A percentile compares a stretch with the other conserved stretches of the same genome.
These are phyloP conservation scores for Polygonum aviculare DNA, from an alignment of 148 eudicot genomes.

Conservation along the genomic window DNA sequence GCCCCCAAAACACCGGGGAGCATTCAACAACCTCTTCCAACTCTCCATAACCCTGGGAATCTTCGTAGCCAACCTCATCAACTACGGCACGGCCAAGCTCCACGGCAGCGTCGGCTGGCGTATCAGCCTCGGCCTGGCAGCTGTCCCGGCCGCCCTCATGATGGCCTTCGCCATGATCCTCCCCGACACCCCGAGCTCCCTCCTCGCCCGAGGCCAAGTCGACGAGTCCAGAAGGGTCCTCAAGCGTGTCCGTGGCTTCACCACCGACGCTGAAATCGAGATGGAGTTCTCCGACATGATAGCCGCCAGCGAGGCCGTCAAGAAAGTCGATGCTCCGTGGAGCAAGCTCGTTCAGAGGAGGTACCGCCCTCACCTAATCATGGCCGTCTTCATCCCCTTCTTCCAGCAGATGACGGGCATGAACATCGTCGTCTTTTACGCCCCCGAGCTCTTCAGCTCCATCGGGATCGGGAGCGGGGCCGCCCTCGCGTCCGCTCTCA, in stretches of 20 bases:
- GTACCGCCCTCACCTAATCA: conserved; percentile 62
- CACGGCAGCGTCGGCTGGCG: conserved; percentile 61
- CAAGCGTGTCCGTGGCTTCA: conserved; percentile 40
- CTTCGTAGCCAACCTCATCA: conserved; percentile 51
- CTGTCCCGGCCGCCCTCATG: conserved; percentile 67
- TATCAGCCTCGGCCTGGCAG: conserved; percentile 59
- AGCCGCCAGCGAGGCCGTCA: conserved; percentile 54
- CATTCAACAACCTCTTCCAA: conserved; percentile 65
- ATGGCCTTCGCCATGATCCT: conserved; percentile 46
- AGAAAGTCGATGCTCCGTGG: conserved; percentile 58
- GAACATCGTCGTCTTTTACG: conserved; percentile 75
- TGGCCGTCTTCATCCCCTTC: conserved; percentile 70
- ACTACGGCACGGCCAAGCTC: conserved; percentile 55
- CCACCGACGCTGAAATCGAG: conserved; percentile 22
- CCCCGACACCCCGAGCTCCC: conserved; percentile 75
- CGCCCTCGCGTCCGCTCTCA: conserved; percentile 65
- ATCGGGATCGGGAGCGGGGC: conserved; percentile 65
- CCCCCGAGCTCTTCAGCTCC: conserved; percentile 62
- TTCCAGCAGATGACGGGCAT: conserved; percentile 80
- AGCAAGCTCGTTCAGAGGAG: conserved; percentile 46
- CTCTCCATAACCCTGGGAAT: conserved; percentile 66
- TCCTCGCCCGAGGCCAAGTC: conserved; percentile 51
- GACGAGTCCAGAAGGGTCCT: conserved; percentile 41
- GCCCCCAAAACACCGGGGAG: conserved; percentile 69
- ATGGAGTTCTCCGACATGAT: conserved; percentile 56